These are phyloP conservation scores for Solanum hybrid DNA, from an alignment of 305 asterid genomes.

Conservation along the genomic window DNA sequence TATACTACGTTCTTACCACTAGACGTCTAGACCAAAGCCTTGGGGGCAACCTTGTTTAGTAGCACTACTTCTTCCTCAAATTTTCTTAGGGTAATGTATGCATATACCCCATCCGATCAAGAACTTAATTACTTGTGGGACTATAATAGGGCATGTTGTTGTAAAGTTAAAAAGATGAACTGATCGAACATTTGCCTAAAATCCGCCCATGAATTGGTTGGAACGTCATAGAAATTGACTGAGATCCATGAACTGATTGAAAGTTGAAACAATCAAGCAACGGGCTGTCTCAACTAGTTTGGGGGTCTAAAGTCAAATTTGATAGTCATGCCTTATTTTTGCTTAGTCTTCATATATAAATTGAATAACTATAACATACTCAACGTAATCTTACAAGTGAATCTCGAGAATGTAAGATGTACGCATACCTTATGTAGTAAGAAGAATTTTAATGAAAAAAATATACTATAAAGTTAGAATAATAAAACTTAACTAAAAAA, in stretches of 20 bases:
- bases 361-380: too few relatives aligned
- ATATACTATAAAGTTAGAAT: too few relatives aligned
- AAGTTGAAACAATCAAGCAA: neutral
- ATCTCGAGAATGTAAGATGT: too few relatives aligned
- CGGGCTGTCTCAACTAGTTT: neutral
- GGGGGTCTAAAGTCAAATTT: too few relatives aligned
- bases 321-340: neutral
- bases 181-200: neutral
- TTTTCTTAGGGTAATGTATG: neutral
- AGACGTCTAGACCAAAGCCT: neutral
- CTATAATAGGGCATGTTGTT: neutral
- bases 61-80: neutral
- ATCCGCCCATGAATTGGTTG: too few relatives aligned
- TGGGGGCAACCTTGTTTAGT: neutral
- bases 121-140: neutral
- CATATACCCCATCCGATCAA: neutral
- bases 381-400: too few relatives aligned
- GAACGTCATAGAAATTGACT: neutral
- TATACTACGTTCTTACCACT: too few relatives aligned
- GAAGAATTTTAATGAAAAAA: too few relatives aligned
- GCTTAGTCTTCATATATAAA: too few relatives aligned
- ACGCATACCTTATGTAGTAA: too few relatives aligned
- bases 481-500: too few relatives aligned
- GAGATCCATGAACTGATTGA: constrained; percentile 4
- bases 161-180: neutral